These are phyloP conservation scores for Cladorrhinum sp. DNA, from an alignment of 2,329 filamentous ascomycete species.

Conservation along the genomic window DNA sequence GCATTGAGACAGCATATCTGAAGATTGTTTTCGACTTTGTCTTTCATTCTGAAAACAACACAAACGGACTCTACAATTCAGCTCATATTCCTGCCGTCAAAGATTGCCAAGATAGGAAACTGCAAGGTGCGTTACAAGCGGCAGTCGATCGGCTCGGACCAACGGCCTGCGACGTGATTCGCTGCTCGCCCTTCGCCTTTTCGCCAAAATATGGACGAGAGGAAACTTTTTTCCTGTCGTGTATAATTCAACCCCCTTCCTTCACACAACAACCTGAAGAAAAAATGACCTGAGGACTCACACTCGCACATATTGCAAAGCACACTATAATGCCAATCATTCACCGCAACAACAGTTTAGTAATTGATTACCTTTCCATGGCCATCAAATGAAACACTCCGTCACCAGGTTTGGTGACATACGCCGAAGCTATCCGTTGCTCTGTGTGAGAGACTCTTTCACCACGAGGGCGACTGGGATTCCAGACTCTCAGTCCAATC, in stretches of 20 bases:
- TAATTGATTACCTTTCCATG: not conserved
- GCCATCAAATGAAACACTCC: not conserved
- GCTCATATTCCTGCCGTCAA: not conserved
- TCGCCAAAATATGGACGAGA: slow-evolving; percentile 13
- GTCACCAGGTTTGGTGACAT: not conserved
- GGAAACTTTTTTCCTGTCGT: not conserved
- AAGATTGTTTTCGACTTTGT: too few species aligned
- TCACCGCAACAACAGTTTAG: not conserved
- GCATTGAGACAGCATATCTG: too few species aligned
- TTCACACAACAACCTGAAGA: not conserved
- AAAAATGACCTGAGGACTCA: too few species aligned
- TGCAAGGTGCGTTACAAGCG: not conserved
- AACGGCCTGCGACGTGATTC: slow-evolving; percentile 20
- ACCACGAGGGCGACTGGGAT: not conserved
- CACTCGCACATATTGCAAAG: too few species aligned
- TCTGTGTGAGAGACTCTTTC: not conserved
- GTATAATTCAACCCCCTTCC: not conserved
- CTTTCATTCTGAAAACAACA: not conserved
- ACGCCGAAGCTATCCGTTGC: slow-evolving; percentile 1
- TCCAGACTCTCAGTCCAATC: not conserved
- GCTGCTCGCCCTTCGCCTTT: slow-evolving; percentile 15
- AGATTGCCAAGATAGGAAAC: not conserved
- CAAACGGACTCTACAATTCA: not conserved
- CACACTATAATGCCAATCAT: not conserved
- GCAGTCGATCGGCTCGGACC: slow-evolving; percentile 16